These are phyloP conservation scores for Wickerhamomyces queroliae DNA, from an alignment of 805 yeast species.

Conservation along the genomic window DNA sequence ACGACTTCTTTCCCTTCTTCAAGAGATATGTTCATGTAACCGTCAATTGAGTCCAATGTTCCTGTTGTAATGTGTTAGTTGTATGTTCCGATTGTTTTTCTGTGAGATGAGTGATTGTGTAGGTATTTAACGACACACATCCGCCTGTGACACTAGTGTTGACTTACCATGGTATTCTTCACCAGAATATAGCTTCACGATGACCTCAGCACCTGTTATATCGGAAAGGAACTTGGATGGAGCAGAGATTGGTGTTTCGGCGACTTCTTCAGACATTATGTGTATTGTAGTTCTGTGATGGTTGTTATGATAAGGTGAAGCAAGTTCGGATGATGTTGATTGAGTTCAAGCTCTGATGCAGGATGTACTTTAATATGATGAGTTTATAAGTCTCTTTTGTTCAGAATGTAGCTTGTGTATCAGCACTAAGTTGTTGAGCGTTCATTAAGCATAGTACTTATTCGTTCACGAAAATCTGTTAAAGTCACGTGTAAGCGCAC, in stretches of 20 bases:
- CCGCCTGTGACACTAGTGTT: conserved; percentile 1
- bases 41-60: conserved; percentile 82
- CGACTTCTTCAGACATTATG: neutral
- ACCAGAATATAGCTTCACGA: conserved; percentile 83
- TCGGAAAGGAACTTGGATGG: conserved; percentile 78
- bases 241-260: conserved; percentile 27
- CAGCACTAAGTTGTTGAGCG: too few relatives aligned
- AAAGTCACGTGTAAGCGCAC: too few relatives aligned
- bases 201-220: conserved; percentile 73
- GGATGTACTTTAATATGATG: too few relatives aligned
- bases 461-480: too few relatives aligned
- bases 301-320: neutral
- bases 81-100: neutral
- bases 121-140: neutral
- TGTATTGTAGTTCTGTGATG: neutral
- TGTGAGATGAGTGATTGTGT: neutral
- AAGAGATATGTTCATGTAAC: conserved; percentile 92
- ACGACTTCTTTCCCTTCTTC: conserved; percentile 68
- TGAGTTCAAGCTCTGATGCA: too few relatives aligned
- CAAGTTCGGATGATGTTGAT: neutral
- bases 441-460: too few relatives aligned
- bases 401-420: too few relatives aligned
- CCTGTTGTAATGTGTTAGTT: conserved; percentile 23
- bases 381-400: too few relatives aligned
- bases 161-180: conserved; percentile 69